Evolutionary conservation across 2,329 filamentous ascomycete genomes (phyloP).

Genomic region (Fusarium fujikuroi): DNA sequence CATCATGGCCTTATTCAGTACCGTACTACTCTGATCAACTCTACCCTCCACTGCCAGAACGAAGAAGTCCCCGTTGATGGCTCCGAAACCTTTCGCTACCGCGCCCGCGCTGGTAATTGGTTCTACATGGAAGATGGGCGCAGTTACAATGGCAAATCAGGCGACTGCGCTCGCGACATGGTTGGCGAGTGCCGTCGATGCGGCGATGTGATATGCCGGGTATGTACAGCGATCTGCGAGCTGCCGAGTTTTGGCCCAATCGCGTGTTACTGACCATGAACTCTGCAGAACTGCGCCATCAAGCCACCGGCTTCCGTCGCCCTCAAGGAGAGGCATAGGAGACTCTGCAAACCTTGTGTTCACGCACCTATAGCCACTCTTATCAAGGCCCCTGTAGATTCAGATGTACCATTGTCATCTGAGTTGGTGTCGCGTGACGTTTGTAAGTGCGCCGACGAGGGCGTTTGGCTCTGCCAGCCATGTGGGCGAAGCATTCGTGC

Average conservation of each 20-base stretch:
- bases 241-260: neutral
- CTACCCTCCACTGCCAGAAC: constrained; percentile 83
- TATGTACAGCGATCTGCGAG: constrained; percentile 55
- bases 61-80: constrained; percentile 68
- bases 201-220: constrained; percentile 80
- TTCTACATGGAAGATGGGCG: constrained; percentile 68
- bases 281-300: constrained; percentile 83
- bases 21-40: constrained; percentile 75
- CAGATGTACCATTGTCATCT: constrained; percentile 61
- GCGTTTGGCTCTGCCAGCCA: constrained; percentile 86
- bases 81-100: constrained; percentile 67
- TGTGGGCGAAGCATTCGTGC: constrained; percentile 79
- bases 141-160: constrained; percentile 72
- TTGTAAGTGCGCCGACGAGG: constrained; percentile 63
- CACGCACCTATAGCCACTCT: constrained; percentile 74
- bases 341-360: constrained; percentile 81
- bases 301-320: constrained; percentile 78
- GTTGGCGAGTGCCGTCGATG: constrained; percentile 86
- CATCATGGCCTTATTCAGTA: constrained; percentile 82
- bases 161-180: constrained; percentile 86
- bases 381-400: constrained; percentile 55
- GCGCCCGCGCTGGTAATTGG: constrained; percentile 67
- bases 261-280: constrained; percentile 17
- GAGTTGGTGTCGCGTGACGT: constrained; percentile 66
- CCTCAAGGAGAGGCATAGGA: constrained; percentile 79